A percentile compares a stretch with the other conserved stretches of the same genome.
Evolutionary conservation across 176 grass and related monocot species (phyloP).

Genomic region (Secale cereale): DNA sequence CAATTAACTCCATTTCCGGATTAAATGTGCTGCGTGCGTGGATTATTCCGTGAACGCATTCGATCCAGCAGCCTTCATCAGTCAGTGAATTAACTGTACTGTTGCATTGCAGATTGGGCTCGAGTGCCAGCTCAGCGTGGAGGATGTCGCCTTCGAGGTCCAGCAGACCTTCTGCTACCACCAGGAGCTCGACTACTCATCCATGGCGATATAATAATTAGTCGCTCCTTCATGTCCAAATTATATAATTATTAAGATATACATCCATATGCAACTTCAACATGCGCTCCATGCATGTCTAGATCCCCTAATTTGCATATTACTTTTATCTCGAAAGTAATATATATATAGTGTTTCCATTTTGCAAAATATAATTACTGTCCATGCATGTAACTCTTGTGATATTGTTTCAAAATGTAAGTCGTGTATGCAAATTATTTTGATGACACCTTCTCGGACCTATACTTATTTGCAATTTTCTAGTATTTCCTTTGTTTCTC

Average conservation of each 20-base stretch:
- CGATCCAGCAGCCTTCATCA: background rate
- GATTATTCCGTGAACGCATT: background rate
- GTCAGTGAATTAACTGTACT: background rate
- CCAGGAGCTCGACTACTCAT: constrained; percentile 21
- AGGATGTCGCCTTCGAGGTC: constrained; percentile 78
- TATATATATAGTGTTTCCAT: background rate
- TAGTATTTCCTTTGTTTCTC: background rate
- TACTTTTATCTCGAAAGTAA: constrained; percentile 16
- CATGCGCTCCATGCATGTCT: background rate
- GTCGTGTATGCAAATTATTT: background rate
- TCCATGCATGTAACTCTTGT: constrained; percentile 1
- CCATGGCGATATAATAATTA: background rate
- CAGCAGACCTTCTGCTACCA: constrained; percentile 67
- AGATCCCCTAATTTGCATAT: background rate
- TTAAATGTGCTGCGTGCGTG: background rate
- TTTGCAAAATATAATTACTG: background rate
- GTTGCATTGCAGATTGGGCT: constrained; percentile 64
- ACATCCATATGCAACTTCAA: background rate
- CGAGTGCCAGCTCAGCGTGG: constrained; percentile 90
- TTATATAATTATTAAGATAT: constrained; percentile 3
- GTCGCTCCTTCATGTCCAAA: background rate
- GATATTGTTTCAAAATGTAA: constrained; percentile 2
- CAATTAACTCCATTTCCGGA: background rate
- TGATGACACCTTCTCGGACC: background rate
- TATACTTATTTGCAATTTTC: background rate